These are phyloP conservation scores for Malbranchea cinnamomea DNA, from an alignment of 2,329 filamentous ascomycete species.

Conservation along the genomic window DNA sequence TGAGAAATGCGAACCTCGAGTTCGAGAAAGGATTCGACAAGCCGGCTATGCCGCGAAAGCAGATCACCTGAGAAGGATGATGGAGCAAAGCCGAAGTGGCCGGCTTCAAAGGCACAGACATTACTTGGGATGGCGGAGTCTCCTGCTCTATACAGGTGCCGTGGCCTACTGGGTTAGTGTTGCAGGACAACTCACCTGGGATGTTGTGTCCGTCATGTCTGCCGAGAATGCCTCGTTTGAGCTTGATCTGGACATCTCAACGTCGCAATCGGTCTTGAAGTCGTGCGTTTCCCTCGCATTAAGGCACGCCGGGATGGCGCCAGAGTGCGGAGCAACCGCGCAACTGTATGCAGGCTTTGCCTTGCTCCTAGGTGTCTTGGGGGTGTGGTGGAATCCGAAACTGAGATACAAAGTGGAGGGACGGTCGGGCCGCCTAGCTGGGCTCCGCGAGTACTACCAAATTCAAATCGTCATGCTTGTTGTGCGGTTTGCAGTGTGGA, in stretches of 20 bases:
- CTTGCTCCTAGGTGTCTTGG: constrained; percentile 28
- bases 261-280: background rate
- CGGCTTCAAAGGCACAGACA: constrained; percentile 19
- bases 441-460: constrained; percentile 32
- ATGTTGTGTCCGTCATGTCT: constrained; percentile 21
- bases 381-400: constrained; percentile 36
- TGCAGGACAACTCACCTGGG: constrained; percentile 29
- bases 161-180: constrained; percentile 29
- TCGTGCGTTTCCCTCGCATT: constrained; percentile 3
- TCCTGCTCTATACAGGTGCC: constrained; percentile 29
- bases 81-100: constrained; percentile 43
- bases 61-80: constrained; percentile 61
- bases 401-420: constrained; percentile 30
- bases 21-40: constrained; percentile 52
- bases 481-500: constrained; percentile 30
- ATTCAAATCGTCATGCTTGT: constrained; percentile 32
- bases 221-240: constrained; percentile 7
- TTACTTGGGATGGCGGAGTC: constrained; percentile 28
- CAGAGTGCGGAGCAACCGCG: constrained; percentile 17
- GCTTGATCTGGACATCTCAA: background rate
- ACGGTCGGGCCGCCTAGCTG: constrained; percentile 25
- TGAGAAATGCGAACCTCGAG: constrained; percentile 59
- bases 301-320: constrained; percentile 12
- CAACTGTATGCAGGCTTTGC: constrained; percentile 22
- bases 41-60: constrained; percentile 70